Evolutionary conservation across 140 eudicot genomes (phyloP).

Genomic region (Anethum foeniculum): DNA sequence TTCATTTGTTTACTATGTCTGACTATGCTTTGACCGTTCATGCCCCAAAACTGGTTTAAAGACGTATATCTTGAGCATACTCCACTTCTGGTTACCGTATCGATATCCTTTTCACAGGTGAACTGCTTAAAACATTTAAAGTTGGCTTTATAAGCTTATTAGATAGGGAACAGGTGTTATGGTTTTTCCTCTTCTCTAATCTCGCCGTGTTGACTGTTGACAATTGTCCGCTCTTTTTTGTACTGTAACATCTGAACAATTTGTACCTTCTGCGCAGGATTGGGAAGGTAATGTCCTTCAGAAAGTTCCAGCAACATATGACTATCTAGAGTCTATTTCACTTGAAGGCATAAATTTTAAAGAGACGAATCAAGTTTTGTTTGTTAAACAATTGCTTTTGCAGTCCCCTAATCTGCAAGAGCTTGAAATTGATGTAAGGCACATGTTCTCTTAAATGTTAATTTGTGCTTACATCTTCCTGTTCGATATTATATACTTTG

Average conservation of each 20-base stretch:
- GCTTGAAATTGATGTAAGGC: background rate
- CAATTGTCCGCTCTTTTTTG: background rate
- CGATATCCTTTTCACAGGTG: background rate
- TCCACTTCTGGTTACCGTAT: slow-evolving; percentile 47
- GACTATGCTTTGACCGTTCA: slow-evolving; percentile 41
- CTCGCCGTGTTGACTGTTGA: background rate
- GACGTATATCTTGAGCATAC: slow-evolving; percentile 60
- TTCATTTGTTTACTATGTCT: slow-evolving; percentile 47
- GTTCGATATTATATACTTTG: background rate
- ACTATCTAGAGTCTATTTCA: background rate
- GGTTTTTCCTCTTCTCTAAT: background rate
- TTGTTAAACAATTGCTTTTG: background rate
- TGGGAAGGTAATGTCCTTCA: background rate
- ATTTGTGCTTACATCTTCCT: background rate
- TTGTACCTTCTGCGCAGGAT: background rate
- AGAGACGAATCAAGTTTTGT: background rate
- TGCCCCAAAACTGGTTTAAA: slow-evolving; percentile 81
- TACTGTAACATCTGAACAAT: background rate
- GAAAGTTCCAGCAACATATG: background rate
- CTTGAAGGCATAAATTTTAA: background rate
- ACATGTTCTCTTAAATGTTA: background rate
- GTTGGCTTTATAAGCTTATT: background rate
- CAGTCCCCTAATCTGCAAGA: background rate
- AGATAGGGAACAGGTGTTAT: background rate
- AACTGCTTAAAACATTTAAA: background rate